A percentile compares a stretch with the other conserved stretches of the same genome.
These are phyloP conservation scores for Pugionium cornutum DNA, from an alignment of 345 rosid species.

Conservation along the genomic window DNA sequence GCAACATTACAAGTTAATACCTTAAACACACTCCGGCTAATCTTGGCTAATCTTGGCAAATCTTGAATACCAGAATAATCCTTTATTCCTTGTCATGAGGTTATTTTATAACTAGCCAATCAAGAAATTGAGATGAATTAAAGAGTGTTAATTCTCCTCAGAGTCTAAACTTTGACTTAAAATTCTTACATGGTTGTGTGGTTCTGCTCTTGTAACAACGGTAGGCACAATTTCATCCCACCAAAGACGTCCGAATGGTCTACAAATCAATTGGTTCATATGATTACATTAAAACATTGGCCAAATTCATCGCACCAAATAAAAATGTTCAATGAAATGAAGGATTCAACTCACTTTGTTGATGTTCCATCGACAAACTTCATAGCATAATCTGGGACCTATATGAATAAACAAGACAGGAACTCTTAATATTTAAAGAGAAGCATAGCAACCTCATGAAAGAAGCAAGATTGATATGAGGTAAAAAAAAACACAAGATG, in stretches of 20 bases:
- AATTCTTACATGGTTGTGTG: slow-evolving; percentile 65
- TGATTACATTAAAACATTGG: background rate
- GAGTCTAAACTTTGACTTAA: background rate
- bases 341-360: slow-evolving; percentile 39
- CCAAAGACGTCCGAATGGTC: slow-evolving; percentile 84
- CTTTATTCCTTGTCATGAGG: background rate
- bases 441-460: background rate
- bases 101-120: background rate
- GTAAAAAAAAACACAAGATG: background rate
- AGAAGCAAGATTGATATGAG: background rate
- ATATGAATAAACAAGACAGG: background rate
- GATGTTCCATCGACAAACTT: slow-evolving; percentile 38
- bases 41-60: too few relatives aligned
- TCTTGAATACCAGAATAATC: too few relatives aligned
- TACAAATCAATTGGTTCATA: slow-evolving; percentile 20
- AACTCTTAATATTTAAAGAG: background rate
- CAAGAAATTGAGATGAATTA: background rate
- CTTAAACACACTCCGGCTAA: too few relatives aligned
- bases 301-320: background rate
- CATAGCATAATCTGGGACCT: slow-evolving; percentile 47
- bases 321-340: background rate
- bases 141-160: background rate
- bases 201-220: slow-evolving; percentile 73
- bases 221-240: slow-evolving; percentile 89
- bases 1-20: background rate